These are phyloP conservation scores for Dactylellina leptospora DNA, from an alignment of 2,329 filamentous ascomycete species.

Conservation along the genomic window DNA sequence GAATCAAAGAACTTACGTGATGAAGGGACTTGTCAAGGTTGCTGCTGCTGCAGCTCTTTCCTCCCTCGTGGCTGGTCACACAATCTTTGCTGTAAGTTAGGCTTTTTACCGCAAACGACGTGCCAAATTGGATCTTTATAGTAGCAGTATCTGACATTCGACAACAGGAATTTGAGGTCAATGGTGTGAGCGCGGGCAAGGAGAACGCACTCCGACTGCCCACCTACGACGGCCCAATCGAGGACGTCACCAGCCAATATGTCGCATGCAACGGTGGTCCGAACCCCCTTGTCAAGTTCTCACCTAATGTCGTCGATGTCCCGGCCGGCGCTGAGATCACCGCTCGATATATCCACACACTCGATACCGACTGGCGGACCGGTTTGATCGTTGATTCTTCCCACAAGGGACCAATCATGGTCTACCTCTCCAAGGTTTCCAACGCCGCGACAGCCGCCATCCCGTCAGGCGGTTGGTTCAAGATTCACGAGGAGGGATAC, in stretches of 20 bases:
- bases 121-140: neutral
- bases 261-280: conserved; percentile 63
- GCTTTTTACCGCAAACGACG: neutral
- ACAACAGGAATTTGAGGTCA: conserved; percentile 49
- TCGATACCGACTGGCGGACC: conserved; percentile 62
- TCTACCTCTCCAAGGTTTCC: conserved; percentile 56
- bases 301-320: conserved; percentile 61
- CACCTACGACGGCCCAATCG: conserved; percentile 60
- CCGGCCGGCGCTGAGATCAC: conserved; percentile 64
- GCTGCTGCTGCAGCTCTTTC: conserved; percentile 36
- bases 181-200: conserved; percentile 51
- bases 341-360: conserved; percentile 66
- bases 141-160: neutral
- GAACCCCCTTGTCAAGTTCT: conserved; percentile 59
- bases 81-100: conserved; percentile 45
- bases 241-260: conserved; percentile 57
- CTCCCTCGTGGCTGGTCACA: conserved; percentile 42
- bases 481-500: conserved; percentile 62
- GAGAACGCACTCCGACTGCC: conserved; percentile 41
- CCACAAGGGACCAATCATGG: conserved; percentile 64
- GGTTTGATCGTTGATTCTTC: conserved; percentile 64
- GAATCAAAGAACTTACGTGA: conserved; percentile 4
- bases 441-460: conserved; percentile 64
- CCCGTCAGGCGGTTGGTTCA: conserved; percentile 62
- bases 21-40: conserved; percentile 31